Percentiles rank a stretch among this genome's conserved stretches.
Conservation (phyloP, 768 basidiomycete genomes). For the Rhodotorula diobovata region DNA sequence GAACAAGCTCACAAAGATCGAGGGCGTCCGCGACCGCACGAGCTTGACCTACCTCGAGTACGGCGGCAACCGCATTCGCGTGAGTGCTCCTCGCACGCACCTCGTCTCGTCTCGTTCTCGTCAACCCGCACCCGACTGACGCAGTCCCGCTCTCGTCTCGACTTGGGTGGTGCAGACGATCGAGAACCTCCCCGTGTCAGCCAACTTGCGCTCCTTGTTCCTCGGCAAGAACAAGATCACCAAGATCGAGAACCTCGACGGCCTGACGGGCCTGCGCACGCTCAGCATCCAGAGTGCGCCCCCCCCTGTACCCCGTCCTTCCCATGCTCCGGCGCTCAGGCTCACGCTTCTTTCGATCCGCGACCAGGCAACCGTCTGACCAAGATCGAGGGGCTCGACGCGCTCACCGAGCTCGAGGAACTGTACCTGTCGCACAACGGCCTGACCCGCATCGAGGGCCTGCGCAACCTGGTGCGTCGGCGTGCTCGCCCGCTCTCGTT, state of each 20-base stretch:
- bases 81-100: too few species aligned
- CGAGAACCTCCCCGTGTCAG: conserved; percentile 66
- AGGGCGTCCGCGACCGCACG: conserved; percentile 58
- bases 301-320: too few species aligned
- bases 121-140: too few species aligned
- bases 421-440: conserved; percentile 94
- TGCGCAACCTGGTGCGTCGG: conserved; percentile 69
- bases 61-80: conserved; percentile 87
- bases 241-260: conserved; percentile 72
- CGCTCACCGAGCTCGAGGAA: conserved; percentile 70
- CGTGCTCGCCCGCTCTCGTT: neutral
- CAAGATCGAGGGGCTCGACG: conserved; percentile 74
- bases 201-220: conserved; percentile 88
- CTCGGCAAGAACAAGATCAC: conserved; percentile 96
- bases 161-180: conserved; percentile 62
- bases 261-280: conserved; percentile 69
- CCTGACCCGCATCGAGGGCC: conserved; percentile 70
- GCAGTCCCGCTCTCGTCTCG: neutral
- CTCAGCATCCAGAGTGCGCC: conserved; percentile 64
- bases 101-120: neutral
- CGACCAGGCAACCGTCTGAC: conserved; percentile 73
- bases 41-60: conserved; percentile 73
- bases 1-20: conserved; percentile 82
- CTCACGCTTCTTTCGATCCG: neutral
- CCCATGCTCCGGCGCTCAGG: too few species aligned